These are phyloP conservation scores for Kodamaea restingae DNA, from an alignment of 805 yeast species.

Conservation along the genomic window DNA sequence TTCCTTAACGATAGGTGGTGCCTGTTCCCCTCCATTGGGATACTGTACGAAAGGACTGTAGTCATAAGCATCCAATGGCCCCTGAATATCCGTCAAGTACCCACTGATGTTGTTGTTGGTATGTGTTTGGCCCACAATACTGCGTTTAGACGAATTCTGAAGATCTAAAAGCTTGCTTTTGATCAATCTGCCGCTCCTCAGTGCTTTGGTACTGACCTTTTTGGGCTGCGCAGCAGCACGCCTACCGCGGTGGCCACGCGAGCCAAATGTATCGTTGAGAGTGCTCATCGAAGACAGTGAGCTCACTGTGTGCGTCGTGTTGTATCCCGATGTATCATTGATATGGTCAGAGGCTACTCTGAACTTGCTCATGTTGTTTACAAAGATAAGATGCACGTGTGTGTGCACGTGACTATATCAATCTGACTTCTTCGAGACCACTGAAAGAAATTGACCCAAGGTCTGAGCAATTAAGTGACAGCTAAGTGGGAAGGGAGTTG, in stretches of 20 bases:
- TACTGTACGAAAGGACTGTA: conserved; percentile 32
- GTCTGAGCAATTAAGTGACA: no score
- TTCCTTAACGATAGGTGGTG: conserved; percentile 35
- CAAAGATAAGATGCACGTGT: background rate
- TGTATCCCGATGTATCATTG: conserved; percentile 9
- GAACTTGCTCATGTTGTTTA: conserved; percentile 4
- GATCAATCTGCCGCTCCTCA: conserved; percentile 27
- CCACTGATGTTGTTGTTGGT: conserved; percentile 17
- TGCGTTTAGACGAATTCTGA: conserved; percentile 33
- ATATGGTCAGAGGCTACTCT: conserved; percentile 2
- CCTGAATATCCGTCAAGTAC: conserved; percentile 31
- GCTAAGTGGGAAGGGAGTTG: no score
- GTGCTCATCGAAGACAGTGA: conserved; percentile 37
- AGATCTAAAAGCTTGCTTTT: conserved; percentile 37
- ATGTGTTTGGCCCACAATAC: conserved; percentile 13
- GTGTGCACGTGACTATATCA: no score
- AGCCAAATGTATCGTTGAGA: conserved; percentile 33
- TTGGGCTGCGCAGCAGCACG: conserved; percentile 7
- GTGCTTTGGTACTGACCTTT: conserved; percentile 12
- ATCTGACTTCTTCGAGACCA: no score
- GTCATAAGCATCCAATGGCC: conserved; percentile 32
- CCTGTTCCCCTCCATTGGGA: conserved; percentile 16
- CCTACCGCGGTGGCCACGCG: background rate
- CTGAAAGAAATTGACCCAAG: no score
- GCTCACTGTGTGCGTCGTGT: conserved; percentile 31